Conservation (phyloP, 2,329 filamentous ascomycete species). For the Berkeleyomyces rouxiae region DNA sequence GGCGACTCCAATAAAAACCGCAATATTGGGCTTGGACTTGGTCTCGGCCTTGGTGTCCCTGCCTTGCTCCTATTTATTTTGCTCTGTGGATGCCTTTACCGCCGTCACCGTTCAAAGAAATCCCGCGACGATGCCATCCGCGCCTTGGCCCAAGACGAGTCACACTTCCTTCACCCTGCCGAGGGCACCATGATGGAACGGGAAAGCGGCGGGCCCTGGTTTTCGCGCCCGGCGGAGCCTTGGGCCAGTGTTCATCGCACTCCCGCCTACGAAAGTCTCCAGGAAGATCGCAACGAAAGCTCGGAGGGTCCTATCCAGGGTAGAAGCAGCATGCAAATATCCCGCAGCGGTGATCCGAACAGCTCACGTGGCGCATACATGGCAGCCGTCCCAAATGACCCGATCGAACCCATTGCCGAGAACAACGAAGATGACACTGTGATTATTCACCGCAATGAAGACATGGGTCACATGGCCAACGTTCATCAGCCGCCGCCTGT, state of each 20-base stretch:
- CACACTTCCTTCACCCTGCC: constrained; percentile 25
- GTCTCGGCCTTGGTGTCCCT: constrained; percentile 46
- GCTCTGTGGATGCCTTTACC: constrained; percentile 32
- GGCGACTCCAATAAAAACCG: constrained; percentile 5
- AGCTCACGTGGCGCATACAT: constrained; percentile 14
- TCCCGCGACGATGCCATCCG: constrained; percentile 30
- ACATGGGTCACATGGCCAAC: constrained; percentile 3
- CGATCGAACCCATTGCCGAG: constrained; percentile 17
- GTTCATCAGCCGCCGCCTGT: constrained; percentile 9
- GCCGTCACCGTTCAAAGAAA: constrained; percentile 21
- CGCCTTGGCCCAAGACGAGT: constrained; percentile 32
- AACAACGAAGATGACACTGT: constrained; percentile 34
- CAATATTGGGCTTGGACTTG: constrained; percentile 42
- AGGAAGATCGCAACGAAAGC: constrained; percentile 20
- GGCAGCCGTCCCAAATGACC: constrained; percentile 13
- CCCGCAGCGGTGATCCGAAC: constrained; percentile 6
- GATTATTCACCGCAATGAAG: constrained; percentile 14
- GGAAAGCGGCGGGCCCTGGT: constrained; percentile 22
- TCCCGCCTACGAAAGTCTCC: constrained; percentile 26
- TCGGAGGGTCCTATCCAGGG: constrained; percentile 19
- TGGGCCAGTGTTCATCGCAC: constrained; percentile 14
- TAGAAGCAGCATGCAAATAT: constrained; percentile 16
- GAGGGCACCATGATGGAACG: constrained; percentile 26
- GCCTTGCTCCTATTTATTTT: constrained; percentile 31
- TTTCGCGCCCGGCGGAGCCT: constrained; percentile 13